Conservation (phyloP, 2,329 filamentous ascomycete species). For the Herpomyces periplanetae region DNA sequence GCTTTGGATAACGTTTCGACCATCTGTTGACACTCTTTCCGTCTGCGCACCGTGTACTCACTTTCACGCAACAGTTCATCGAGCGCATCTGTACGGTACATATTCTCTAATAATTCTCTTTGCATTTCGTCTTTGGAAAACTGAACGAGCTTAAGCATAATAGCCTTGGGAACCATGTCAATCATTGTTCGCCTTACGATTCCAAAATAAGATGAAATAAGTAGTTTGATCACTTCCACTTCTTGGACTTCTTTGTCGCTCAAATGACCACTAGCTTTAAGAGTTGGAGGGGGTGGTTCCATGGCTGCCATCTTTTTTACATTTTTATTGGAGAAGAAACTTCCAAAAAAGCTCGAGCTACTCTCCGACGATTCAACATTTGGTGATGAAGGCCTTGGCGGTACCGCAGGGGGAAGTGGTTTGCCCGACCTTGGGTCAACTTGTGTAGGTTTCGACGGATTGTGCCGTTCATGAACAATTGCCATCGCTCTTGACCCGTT, state of each 20-base stretch:
- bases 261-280: constrained; percentile 73
- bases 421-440: constrained; percentile 97
- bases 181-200: constrained; percentile 96
- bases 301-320: constrained; percentile 99
- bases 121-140: constrained; percentile 98
- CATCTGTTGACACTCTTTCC: constrained; percentile 98
- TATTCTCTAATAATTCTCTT: constrained; percentile 70
- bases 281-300: constrained; percentile 62
- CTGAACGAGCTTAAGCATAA: constrained; percentile 89
- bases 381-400: constrained; percentile 33
- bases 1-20: constrained; percentile 65
- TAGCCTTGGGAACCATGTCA: constrained; percentile 96
- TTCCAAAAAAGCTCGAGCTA: constrained; percentile 52
- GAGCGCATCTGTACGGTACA: constrained; percentile 65
- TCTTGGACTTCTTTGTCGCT: constrained; percentile 81
- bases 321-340: constrained; percentile 95
- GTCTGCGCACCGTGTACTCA: constrained; percentile 67
- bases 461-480: constrained; percentile 74
- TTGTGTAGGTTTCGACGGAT: constrained; percentile 42
- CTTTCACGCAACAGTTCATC: constrained; percentile 90
- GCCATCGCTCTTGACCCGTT: constrained; percentile 94
- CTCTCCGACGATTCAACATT: constrained; percentile 21
- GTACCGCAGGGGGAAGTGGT: constrained; percentile 27
- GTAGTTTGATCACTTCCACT: constrained; percentile 89
- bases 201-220: constrained; percentile 90